Base-by-base conservation (phyloP, 805 yeast species). In the Ogataea paradorogensis region DNA sequence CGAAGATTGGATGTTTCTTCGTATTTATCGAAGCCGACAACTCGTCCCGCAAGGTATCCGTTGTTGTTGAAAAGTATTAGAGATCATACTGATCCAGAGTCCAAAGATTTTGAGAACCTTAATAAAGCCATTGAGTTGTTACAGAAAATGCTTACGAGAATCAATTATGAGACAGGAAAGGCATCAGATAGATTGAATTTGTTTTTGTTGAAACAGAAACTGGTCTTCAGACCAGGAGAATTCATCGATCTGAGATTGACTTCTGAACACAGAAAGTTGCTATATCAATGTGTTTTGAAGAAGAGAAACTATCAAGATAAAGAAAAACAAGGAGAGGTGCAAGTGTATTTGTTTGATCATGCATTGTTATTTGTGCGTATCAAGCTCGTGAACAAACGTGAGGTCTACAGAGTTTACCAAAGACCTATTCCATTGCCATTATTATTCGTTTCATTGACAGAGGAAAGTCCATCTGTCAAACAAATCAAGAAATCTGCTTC, bases 21-120 rank as follows among this genome's bases (percentile, higher is more conserved):
- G 0, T 93, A 89, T 56, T 71, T 93, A 48, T 87, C 96, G 6
- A 95, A 91, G 56, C 97, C 98, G 36, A 90, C 95, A 2, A 89
- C 96, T 11, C 77, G 99, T 59, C 89, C 96, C 23, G 98, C 97
- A 8, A 73, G 98, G 50, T 93, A 93, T 64, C 96, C 95, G 48
- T 67, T 93, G 35, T 70, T 93, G 42, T 70, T 91, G 15, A 82
- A 78, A 42, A 93, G 91, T 33, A 85, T 93, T 25, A 69, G 87
- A 48, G 91, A 93, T 59, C 77, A 80, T 47, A 89, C 98, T 0
- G 76, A 73, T 38, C 82, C 82, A n/a, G 84, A 79, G 18, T 73
- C 80, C 7, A 80, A 86, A 1, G 96, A 90, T 50, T 75, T 73
- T 53, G 76, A 74, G 38, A 76, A 81, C 50, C 67, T 93, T 42